These are phyloP conservation scores for Gossypium stocksii DNA, from an alignment of 345 rosid genomes.

Conservation along the genomic window DNA sequence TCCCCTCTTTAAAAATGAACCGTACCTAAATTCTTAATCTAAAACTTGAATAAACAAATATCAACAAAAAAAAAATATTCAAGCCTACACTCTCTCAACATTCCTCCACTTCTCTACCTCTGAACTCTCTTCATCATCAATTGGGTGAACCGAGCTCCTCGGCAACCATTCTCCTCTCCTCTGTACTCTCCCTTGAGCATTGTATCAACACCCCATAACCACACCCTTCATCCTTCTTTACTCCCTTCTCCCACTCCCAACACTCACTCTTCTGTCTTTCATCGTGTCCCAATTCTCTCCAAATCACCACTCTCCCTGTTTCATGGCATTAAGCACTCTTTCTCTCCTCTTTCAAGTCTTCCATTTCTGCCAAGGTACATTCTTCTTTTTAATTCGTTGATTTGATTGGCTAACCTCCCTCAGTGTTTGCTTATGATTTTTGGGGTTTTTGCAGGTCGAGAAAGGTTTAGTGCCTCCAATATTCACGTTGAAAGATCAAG, in stretches of 20 bases:
- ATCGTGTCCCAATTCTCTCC: slow-evolving; percentile 23
- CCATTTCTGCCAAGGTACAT: slow-evolving; percentile 81
- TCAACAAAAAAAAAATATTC: too few relatives aligned
- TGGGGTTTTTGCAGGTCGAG: slow-evolving; percentile 46
- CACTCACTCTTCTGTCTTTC: slow-evolving; percentile 29
- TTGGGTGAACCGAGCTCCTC: too few relatives aligned
- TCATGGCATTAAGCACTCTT: slow-evolving; percentile 52
- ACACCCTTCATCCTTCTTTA: slow-evolving; percentile 23
- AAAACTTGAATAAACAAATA: too few relatives aligned
- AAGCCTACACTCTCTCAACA: too few relatives aligned
- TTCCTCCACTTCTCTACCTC: too few relatives aligned
- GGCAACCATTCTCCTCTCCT: background rate
- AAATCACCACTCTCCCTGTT: slow-evolving; percentile 57
- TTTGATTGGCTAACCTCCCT: background rate
- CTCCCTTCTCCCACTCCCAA: slow-evolving; percentile 32
- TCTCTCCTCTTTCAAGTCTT: slow-evolving; percentile 33
- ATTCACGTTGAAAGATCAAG: slow-evolving; percentile 84
- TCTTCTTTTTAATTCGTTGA: slow-evolving; percentile 11
- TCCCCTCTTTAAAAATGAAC: too few relatives aligned
- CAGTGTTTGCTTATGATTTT: background rate
- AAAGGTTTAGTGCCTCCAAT: slow-evolving; percentile 71
- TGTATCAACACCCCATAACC: slow-evolving; percentile 28
- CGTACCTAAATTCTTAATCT: too few relatives aligned
- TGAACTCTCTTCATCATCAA: too few relatives aligned
- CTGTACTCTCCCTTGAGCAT: slow-evolving; percentile 20